Evolutionary conservation across 805 yeast genomes (phyloP).

Genomic region (Candida nemodendra): DNA sequence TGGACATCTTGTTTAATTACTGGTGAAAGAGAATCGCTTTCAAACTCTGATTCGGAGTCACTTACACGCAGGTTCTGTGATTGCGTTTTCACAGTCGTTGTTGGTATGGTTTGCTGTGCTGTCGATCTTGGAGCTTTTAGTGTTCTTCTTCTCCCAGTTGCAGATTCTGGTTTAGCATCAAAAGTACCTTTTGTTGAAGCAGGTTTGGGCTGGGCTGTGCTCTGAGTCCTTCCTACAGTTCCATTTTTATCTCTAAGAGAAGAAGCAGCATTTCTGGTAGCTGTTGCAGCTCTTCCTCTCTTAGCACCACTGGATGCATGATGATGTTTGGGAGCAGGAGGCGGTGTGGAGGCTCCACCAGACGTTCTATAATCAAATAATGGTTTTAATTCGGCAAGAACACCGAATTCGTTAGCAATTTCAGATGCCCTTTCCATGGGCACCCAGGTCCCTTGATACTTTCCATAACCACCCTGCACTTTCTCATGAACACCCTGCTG

Average conservation of each 20-base stretch:
- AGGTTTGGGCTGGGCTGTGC: background rate
- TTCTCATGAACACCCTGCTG: slow-evolving; percentile 88
- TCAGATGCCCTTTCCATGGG: slow-evolving; percentile 74
- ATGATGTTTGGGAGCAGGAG: slow-evolving; percentile 64
- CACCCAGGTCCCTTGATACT: slow-evolving; percentile 97
- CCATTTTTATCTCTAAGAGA: slow-evolving; percentile 10
- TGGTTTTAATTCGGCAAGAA: slow-evolving; percentile 58
- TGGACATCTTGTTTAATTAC: slow-evolving; percentile 13
- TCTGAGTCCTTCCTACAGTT: slow-evolving; percentile 4
- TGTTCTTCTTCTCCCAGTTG: slow-evolving; percentile 11
- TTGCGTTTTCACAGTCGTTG: slow-evolving; percentile 1
- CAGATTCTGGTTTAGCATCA: slow-evolving; percentile 4
- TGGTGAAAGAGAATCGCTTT: slow-evolving; percentile 16
- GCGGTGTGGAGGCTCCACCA: slow-evolving; percentile 52
- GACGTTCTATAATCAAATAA: slow-evolving; percentile 59
- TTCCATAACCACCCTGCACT: slow-evolving; percentile 96
- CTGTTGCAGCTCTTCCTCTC: slow-evolving; percentile 18
- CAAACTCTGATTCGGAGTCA: slow-evolving; percentile 17
- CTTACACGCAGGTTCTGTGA: slow-evolving; percentile 3
- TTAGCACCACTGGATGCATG: slow-evolving; percentile 53
- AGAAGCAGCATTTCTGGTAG: slow-evolving; percentile 13
- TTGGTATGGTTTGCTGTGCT: slow-evolving; percentile 4
- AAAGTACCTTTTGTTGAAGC: slow-evolving; percentile 2
- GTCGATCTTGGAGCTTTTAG: slow-evolving; percentile 16
- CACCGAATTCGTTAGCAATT: slow-evolving; percentile 65